phyloP scores from a whole-genome alignment of 352 stramenopile species.

The Globisporangium viniferum region DNA sequence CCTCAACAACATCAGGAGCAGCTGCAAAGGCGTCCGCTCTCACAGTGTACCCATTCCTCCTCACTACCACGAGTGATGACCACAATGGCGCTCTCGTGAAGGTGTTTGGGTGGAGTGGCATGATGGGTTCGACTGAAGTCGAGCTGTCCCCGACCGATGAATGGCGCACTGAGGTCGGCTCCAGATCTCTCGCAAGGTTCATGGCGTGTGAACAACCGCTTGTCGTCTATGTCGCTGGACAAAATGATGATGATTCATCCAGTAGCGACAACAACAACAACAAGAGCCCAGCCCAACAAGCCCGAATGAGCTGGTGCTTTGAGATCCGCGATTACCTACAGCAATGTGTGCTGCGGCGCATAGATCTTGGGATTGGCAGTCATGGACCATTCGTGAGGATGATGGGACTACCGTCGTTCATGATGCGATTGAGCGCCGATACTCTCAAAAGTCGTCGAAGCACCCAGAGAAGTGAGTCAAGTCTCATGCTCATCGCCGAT shows the following conservation, averaged over 20 bases:
- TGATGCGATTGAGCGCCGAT: background rate
- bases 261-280: background rate
- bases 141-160: constrained; percentile 31
- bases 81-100: constrained; percentile 13
- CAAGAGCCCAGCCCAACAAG: background rate
- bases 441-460: background rate
- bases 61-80: background rate
- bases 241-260: background rate
- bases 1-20: background rate
- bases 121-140: constrained; percentile 21
- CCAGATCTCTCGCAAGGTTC: background rate
- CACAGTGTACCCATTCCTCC: constrained; percentile 18
- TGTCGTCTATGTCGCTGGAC: constrained; percentile 14
- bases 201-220: constrained; percentile 2
- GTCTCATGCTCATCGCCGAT: constrained; percentile 26
- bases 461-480: constrained; percentile 5
- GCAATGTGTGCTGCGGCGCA: constrained; percentile 21
- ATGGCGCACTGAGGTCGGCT: constrained; percentile 20
- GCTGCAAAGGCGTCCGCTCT: background rate
- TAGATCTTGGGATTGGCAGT: constrained; percentile 18
- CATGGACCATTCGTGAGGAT: background rate
- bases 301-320: constrained; percentile 22
- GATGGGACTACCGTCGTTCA: background rate
- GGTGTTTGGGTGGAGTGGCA: constrained; percentile 33
- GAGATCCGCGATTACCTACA: constrained; percentile 41